Percentiles rank a stretch among this genome's conserved stretches.
Evolutionary conservation across 176 grass and related monocot genomes (phyloP).

Genomic region (Musa acuminata): DNA sequence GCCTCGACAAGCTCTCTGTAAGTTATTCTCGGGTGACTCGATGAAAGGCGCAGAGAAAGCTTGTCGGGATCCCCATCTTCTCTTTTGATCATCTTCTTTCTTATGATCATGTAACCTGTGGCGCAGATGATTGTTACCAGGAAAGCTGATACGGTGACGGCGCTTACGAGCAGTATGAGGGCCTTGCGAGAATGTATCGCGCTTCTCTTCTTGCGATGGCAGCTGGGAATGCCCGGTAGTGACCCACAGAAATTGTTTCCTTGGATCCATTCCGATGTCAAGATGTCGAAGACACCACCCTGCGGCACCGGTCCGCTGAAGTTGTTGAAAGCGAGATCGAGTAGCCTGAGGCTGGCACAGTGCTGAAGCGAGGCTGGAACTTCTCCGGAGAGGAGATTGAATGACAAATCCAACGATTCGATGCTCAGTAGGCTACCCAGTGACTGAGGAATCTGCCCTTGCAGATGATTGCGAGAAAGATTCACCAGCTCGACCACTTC

Average conservation of each 20-base stretch:
- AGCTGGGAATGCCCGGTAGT: constrained; percentile 11
- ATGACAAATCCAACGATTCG: constrained; percentile 12
- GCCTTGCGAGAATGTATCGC: constrained; percentile 5
- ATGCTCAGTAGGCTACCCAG: constrained; percentile 9
- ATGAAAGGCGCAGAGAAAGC: constrained; percentile 48
- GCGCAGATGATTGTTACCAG: constrained; percentile 34
- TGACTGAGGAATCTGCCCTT: constrained; percentile 22
- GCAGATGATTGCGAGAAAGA: constrained; percentile 16
- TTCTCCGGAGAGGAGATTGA: constrained; percentile 10
- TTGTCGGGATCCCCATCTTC: constrained; percentile 29
- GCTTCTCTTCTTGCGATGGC: constrained; percentile 5
- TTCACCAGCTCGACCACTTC: constrained; percentile 10
- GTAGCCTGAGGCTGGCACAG: constrained; percentile 9
- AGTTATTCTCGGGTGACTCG: constrained; percentile 69
- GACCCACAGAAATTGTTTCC: constrained; percentile 21
- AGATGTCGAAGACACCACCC: constrained; percentile 4
- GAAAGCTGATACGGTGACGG: constrained; percentile 36
- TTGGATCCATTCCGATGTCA: constrained; percentile 1
- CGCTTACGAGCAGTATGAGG: background rate
- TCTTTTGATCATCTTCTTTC: constrained; percentile 25
- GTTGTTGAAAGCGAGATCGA: constrained; percentile 15
- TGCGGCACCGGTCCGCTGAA: background rate
- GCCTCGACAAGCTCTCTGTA: constrained; percentile 69
- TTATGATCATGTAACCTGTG: constrained; percentile 34
- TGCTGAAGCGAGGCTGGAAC: constrained; percentile 12